Base-by-base conservation (phyloP, 2,329 filamentous ascomycete genomes). In the Tolypocladium sp. region DNA sequence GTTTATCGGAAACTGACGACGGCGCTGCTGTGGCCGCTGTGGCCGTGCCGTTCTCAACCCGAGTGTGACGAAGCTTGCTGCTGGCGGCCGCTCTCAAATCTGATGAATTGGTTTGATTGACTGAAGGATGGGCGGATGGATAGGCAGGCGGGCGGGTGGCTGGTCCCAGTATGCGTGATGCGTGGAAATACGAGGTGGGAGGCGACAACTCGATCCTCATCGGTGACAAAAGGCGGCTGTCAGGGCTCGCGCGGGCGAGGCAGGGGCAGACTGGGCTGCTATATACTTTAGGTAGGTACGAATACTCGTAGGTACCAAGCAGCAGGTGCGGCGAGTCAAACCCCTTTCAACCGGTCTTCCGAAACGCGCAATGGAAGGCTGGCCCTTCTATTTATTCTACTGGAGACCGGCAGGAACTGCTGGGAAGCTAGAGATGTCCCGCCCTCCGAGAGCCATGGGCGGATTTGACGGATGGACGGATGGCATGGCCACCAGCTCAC, bases 151-250 rank as follows among this genome's bases (percentile, higher is more conserved):
- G 33, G 33, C 30, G 22, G 42, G 33, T 30, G 46, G 42, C 42
- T 51, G 42, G 38, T 30, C 25, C 46, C 44, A 38, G n/a, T 9
- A 30, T 53, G 55, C 55, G 25, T 33, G n/a, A 33, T 57, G 27
- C 37, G 46, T 55, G 35, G 40, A 56, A 57, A 61, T 59, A 60
- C 59, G 59, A 61, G 59, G 60, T 57, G 35, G 46, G 55, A 55
- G 42, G 51, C 57, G 49, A 49, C 13, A 30, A 30, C 15, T 49
- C 13, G 44, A 13, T 30, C 25, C 25, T 49, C 44, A 20, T 49
- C 25, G 27, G 25, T 46, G 22, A 12, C n/a, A 27, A 38, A 13
- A 15, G 13, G 37, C 35, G 35, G 35, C 35, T 12, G 35, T n/a
- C 49, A 20, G 49, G 49, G 49, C 49, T 27, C 27, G 4, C 8